These are phyloP conservation scores for Metarhizium robertsii DNA, from an alignment of 2,329 filamentous ascomycete species.

Conservation along the genomic window DNA sequence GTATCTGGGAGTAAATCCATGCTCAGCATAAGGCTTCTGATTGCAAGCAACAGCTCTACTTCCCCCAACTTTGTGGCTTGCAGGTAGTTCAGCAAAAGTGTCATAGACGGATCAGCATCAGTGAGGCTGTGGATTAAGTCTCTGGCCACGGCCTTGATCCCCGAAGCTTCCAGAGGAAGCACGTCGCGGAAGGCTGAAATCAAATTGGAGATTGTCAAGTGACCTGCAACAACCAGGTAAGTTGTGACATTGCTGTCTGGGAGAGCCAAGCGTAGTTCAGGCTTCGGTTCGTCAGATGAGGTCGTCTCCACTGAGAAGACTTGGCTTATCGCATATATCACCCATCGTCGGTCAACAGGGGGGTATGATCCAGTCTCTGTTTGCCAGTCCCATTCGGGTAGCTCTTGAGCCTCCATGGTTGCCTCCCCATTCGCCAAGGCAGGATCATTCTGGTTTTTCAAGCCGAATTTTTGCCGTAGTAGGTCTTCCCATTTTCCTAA, in stretches of 20 bases:
- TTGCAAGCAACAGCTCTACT: constrained; percentile 55
- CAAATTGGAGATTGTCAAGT: constrained; percentile 50
- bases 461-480: constrained; percentile 38
- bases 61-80: constrained; percentile 56
- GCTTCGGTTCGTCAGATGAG: constrained; percentile 28
- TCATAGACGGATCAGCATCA: constrained; percentile 58
- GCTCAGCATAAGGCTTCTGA: constrained; percentile 59
- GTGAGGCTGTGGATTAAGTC: constrained; percentile 54
- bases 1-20: constrained; percentile 48
- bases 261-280: constrained; percentile 25
- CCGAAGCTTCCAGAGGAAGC: constrained; percentile 31
- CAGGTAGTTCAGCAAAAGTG: constrained; percentile 56
- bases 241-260: constrained; percentile 46
- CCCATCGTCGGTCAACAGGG: constrained; percentile 54
- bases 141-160: constrained; percentile 41
- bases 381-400: constrained; percentile 43
- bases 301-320: constrained; percentile 44
- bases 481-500: constrained; percentile 40
- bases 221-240: constrained; percentile 51
- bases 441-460: constrained; percentile 22
- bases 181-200: constrained; percentile 46
- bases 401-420: constrained; percentile 12
- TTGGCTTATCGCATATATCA: constrained; percentile 53
- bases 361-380: constrained; percentile 35
- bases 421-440: constrained; percentile 12